These are phyloP conservation scores for Hymenochaete sp. DNA, from an alignment of 1,284 basidiomycete genomes.

Conservation along the genomic window DNA sequence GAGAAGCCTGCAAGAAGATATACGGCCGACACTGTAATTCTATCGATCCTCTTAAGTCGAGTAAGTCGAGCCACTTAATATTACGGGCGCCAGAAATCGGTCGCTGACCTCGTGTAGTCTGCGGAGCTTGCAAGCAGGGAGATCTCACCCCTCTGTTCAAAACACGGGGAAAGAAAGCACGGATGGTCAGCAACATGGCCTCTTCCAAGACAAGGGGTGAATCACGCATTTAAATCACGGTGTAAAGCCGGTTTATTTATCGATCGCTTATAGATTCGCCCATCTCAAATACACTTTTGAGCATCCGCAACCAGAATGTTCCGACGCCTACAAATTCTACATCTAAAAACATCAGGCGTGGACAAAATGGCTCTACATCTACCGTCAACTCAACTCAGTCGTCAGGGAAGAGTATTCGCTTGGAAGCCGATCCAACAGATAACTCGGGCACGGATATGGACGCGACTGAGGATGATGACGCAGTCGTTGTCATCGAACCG, in stretches of 20 bases:
- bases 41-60: slow-evolving; percentile 57
- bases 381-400: no score
- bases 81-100: slow-evolving; percentile 26
- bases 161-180: slow-evolving; percentile 35
- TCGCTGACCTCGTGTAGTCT: slow-evolving; percentile 29
- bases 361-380: no score
- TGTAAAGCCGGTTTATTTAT: not conserved
- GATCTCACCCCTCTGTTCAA: slow-evolving; percentile 48
- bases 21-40: slow-evolving; percentile 71
- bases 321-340: not conserved
- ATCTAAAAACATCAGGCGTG: not conserved
- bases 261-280: not conserved
- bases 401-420: no score
- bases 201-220: slow-evolving; percentile 34
- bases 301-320: not conserved
- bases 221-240: slow-evolving; percentile 37
- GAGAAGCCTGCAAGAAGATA: slow-evolving; percentile 49
- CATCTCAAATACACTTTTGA: not conserved
- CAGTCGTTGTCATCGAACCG: no score
- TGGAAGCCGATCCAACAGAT: no score
- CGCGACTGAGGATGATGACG: no score
- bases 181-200: no score
- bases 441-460: no score
- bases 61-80: slow-evolving; percentile 33
- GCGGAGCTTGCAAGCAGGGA: slow-evolving; percentile 45